Percentiles rank a stretch among this genome's conserved stretches.
These are phyloP conservation scores for Fusarium clavum DNA, from an alignment of 2,329 filamentous ascomycete species.

Conservation along the genomic window DNA sequence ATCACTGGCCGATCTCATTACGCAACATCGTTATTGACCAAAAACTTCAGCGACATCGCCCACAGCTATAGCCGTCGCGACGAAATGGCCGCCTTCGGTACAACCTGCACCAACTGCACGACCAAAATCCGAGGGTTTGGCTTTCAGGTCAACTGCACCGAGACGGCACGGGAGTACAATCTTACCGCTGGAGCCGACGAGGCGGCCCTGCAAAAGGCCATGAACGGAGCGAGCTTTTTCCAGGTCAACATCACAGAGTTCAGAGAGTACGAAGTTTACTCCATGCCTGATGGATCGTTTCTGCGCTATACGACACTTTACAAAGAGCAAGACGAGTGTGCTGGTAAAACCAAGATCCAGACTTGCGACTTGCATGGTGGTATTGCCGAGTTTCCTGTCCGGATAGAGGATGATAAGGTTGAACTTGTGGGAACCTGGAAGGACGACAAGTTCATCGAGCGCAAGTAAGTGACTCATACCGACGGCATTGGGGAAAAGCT, in stretches of 20 bases:
- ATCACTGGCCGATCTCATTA: constrained; percentile 29
- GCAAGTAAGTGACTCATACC: constrained; percentile 10
- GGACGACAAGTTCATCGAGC: constrained; percentile 34
- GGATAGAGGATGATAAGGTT: constrained; percentile 7
- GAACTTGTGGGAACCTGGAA: constrained; percentile 29
- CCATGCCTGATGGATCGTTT: constrained; percentile 26
- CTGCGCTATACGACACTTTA: constrained; percentile 31
- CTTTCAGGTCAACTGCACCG: constrained; percentile 35
- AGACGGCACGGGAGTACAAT: constrained; percentile 20
- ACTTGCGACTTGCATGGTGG: constrained; percentile 39
- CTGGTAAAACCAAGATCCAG: constrained; percentile 26
- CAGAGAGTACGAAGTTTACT: neutral
- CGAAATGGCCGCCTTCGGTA: constrained; percentile 27
- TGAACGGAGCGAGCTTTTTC: constrained; percentile 27
- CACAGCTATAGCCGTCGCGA: constrained; percentile 33
- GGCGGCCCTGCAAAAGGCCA: constrained; percentile 1
- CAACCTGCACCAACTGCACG: constrained; percentile 33
- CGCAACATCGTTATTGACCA: constrained; percentile 25
- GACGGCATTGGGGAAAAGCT: rapidly evolving
- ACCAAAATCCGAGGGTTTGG: constrained; percentile 28
- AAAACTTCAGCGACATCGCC: constrained; percentile 37
- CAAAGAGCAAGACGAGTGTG: constrained; percentile 25
- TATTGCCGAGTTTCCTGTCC: constrained; percentile 25
- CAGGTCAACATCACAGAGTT: constrained; percentile 36
- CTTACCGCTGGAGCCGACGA: neutral